A percentile compares a stretch with the other conserved stretches of the same genome.
phyloP scores from a whole-genome alignment of 2,329 filamentous ascomycete genomes.

The Anisogramma anomala region DNA sequence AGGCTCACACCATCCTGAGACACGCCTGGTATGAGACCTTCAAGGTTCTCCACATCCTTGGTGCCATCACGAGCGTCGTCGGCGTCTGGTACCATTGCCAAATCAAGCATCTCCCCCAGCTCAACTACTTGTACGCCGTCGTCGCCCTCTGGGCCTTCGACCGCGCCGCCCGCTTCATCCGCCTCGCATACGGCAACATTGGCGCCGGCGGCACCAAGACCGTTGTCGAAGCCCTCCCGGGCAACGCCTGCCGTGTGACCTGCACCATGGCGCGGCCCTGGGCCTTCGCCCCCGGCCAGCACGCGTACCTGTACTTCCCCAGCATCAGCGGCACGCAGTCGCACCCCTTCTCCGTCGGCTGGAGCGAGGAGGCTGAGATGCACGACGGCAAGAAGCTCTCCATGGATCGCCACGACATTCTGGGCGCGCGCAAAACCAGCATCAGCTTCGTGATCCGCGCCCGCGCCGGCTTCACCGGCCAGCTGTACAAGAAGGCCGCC shows the following conservation, averaged over 20 bases:
- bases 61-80: constrained; percentile 47
- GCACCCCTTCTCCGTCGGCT: constrained; percentile 70
- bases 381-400: constrained; percentile 42
- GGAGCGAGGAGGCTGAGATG: constrained; percentile 55
- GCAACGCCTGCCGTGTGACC: constrained; percentile 62
- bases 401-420: constrained; percentile 47
- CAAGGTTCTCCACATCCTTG: constrained; percentile 57
- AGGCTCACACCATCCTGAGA: constrained; percentile 58
- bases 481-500: constrained; percentile 56
- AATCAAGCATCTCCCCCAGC: constrained; percentile 41
- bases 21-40: constrained; percentile 75
- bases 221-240: constrained; percentile 63
- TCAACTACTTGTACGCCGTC: constrained; percentile 48
- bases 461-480: constrained; percentile 61
- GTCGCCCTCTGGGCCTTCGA: constrained; percentile 59
- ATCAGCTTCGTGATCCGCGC: constrained; percentile 65
- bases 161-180: constrained; percentile 46
- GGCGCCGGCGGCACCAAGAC: constrained; percentile 56
- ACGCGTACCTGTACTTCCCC: constrained; percentile 71
- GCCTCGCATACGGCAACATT: constrained; percentile 53
- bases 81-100: constrained; percentile 58
- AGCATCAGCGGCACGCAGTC: constrained; percentile 60
- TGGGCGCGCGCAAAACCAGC: constrained; percentile 48
- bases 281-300: constrained; percentile 63
- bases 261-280: constrained; percentile 66